A percentile compares a stretch with the other conserved stretches of the same genome.
These are phyloP conservation scores for Tuber indicum DNA, from an alignment of 495 filamentous ascomycete genomes.

Conservation along the genomic window DNA sequence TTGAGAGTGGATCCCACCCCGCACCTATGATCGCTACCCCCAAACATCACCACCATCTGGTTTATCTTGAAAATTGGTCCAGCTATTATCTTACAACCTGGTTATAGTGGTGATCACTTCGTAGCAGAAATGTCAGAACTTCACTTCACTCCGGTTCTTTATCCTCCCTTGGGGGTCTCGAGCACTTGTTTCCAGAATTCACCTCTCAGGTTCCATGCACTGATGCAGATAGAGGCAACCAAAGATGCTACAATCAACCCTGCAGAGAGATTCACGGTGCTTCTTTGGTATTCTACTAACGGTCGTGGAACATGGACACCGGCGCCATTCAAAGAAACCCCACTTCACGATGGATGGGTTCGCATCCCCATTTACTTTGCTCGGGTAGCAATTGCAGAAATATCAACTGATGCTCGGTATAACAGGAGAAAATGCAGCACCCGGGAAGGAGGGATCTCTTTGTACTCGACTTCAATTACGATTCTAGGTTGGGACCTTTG, in stretches of 20 bases:
- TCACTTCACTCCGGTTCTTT: conserved; percentile 23
- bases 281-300: conserved; percentile 26
- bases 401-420: neutral
- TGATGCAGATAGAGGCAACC: conserved; percentile 12
- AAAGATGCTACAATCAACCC: neutral
- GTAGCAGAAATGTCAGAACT: conserved; percentile 15
- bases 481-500: conserved; percentile 23
- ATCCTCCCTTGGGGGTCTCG: conserved; percentile 23
- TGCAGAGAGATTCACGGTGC: conserved; percentile 16
- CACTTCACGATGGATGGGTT: conserved; percentile 8
- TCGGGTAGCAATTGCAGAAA: neutral
- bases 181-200: conserved; percentile 10
- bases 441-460: conserved; percentile 22
- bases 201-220: conserved; percentile 21
- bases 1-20: neutral
- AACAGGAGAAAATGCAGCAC: neutral
- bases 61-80: neutral
- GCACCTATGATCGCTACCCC: neutral
- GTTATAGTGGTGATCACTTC: neutral
- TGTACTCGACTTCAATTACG: conserved; percentile 24
- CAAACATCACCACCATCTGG: neutral
- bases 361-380: neutral
- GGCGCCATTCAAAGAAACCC: conserved; percentile 16
- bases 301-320: conserved; percentile 23
- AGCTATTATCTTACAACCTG: neutral